Evolutionary conservation across 2,329 filamentous ascomycete genomes (phyloP).

Genomic region (Seiridium unicorne): DNA sequence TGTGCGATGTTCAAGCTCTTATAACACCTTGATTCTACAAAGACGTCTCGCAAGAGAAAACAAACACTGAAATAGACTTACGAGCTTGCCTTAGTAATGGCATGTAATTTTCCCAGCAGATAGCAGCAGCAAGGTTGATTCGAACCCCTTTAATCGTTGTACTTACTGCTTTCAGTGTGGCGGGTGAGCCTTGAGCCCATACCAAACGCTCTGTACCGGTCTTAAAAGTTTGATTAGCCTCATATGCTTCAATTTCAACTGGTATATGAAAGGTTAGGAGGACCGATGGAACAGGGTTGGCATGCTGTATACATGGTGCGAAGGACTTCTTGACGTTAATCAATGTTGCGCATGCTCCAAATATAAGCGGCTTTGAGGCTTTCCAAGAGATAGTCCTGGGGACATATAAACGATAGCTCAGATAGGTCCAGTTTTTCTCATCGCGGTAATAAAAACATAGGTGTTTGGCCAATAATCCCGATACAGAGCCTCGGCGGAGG

Average conservation of each 20-base stretch:
- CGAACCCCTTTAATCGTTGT: conserved; percentile 77
- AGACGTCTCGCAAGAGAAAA: no score
- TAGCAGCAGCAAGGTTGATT: conserved; percentile 79
- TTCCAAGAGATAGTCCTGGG: neutral
- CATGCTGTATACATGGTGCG: no score
- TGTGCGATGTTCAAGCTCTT: no score
- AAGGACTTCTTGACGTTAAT: no score
- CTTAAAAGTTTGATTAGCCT: conserved; percentile 26
- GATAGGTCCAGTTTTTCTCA: no score
- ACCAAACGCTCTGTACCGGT: conserved; percentile 81
- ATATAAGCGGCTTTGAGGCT: neutral
- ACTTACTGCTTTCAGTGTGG: conserved; percentile 75
- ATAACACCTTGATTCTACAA: no score
- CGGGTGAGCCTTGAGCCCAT: conserved; percentile 83
- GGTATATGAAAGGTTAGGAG: no score
- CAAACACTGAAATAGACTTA: neutral
- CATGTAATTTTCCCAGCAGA: conserved; percentile 95
- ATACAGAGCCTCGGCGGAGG: no score
- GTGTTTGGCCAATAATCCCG: no score
- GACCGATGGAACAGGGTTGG: no score
- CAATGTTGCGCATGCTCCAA: neutral
- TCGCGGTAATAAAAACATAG: no score
- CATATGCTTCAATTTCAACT: no score
- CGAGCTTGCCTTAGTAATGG: conserved; percentile 1
- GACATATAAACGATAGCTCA: neutral